phyloP scores from a whole-genome alignment of 208 protist species.

The Tritrichomonas foetus region DNA sequence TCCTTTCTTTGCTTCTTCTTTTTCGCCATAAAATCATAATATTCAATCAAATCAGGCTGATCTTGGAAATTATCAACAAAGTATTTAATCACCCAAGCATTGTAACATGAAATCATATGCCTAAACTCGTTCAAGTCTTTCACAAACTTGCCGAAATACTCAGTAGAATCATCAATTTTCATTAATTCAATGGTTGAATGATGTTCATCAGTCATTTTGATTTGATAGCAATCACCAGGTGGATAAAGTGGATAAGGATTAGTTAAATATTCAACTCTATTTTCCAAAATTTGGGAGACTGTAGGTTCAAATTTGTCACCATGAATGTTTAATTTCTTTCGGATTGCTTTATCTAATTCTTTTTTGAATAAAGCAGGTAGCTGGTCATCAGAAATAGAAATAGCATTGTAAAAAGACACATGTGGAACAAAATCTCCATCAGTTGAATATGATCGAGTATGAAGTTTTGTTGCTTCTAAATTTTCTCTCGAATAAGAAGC shows the following conservation, averaged over 20 bases:
- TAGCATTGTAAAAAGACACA: neutral
- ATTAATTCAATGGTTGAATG: neutral
- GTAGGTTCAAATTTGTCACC: neutral
- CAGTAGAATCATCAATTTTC: neutral
- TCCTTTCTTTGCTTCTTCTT: too few relatives aligned
- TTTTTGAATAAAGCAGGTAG: neutral
- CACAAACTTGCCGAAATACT: neutral
- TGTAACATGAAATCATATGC: neutral
- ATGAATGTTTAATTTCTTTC: neutral
- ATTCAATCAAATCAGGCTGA: too few relatives aligned
- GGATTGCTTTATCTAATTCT: neutral
- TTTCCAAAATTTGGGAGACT: neutral
- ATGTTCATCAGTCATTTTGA: neutral
- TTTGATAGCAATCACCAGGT: neutral
- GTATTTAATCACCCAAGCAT: neutral
- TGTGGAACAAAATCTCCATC: neutral
- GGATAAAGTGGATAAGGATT: neutral
- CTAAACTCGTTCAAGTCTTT: neutral
- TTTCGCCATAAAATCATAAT: too few relatives aligned
- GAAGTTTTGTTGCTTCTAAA: neutral
- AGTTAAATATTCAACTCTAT: neutral
- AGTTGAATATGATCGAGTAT: neutral
- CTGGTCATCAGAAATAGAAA: neutral
- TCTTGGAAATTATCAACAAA: too few relatives aligned
- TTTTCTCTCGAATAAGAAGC: neutral